Percentiles rank a stretch among this genome's conserved stretches.
These are phyloP conservation scores for Rubia peregrina DNA, from an alignment of 305 asterid species.

Conservation along the genomic window DNA sequence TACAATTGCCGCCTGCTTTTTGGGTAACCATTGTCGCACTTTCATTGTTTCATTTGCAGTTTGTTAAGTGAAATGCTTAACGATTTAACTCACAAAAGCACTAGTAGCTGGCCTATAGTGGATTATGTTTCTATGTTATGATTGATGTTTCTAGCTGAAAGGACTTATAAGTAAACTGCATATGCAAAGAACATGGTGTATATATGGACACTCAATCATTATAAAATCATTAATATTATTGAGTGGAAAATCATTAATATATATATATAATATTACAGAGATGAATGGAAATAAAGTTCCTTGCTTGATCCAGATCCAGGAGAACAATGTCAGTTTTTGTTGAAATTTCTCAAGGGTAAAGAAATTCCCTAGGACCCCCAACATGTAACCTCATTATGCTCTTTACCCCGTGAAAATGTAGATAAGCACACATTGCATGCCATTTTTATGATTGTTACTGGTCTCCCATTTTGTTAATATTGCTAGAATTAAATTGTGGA, in stretches of 20 bases:
- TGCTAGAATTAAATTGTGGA: background rate
- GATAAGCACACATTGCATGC: too few relatives aligned
- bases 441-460: too few relatives aligned
- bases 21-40: constrained; percentile 52
- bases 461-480: too few relatives aligned
- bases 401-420: too few relatives aligned
- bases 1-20: constrained; percentile 70
- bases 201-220: background rate
- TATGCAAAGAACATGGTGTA: constrained; percentile 1
- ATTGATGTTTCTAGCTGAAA: background rate
- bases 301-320: background rate
- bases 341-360: background rate
- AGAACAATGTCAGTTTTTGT: background rate
- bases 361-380: background rate
- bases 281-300: background rate
- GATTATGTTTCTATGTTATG: background rate
- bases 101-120: background rate
- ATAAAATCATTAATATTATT: background rate
- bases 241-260: background rate
- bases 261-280: too few relatives aligned
- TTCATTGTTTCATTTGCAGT: constrained; percentile 15
- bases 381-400: background rate
- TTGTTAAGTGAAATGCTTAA: constrained; percentile 6
- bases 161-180: background rate
- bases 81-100: background rate